Evolutionary conservation across 352 stramenopile genomes (phyloP), one percentile per base, ranked within the genome.

Genomic region (Phytophthora ohioensis): DNA sequence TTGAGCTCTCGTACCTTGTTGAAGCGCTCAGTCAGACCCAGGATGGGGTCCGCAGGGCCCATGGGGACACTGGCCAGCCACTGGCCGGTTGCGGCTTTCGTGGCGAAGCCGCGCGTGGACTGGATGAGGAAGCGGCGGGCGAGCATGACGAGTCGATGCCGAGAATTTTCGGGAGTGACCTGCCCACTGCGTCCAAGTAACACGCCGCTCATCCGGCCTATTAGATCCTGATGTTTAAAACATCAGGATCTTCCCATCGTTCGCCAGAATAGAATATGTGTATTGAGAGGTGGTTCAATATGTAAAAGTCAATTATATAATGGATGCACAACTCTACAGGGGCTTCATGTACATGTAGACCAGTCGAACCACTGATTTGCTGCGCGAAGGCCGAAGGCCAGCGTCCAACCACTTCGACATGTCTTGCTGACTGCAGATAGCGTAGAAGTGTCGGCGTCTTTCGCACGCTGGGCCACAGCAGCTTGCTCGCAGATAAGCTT

Each of bases 11-110:
- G 57, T 58, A 92, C 88, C 81, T 99, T 97, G 69, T 95, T 96
- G 77, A 92, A 96, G 68, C 85, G 84, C 55, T 96, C 89, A 8
- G 91, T 99, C 35, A 99, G 87, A 36, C 97, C 97, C 53, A 99
- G 92, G 73, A 99, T 99, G 30, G 97, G 94, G 82, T 99, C 97
- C 7, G 94, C 83, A 1, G 97, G 97, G 34, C 95, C 97, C 94
- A 99, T 98, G 39, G 94, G 93, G 67, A 98, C 82, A 30, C 85
- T 78, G 58, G 78, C 78, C 52, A 96, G 80, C 88, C 88, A 96
- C 55, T 88, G 76, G 52, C 74, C 76, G 48, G 78, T 38, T n/a
- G 59, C 59, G 27, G 78, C 65, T 36, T 79, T 74, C 46, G 82
- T 78, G 64, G 73, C 78, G 61, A 93, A 82, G 56, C 67, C 59